These are phyloP conservation scores for Colletotrichum sublineola DNA, from an alignment of 2,329 filamentous ascomycete species.

Conservation along the genomic window DNA sequence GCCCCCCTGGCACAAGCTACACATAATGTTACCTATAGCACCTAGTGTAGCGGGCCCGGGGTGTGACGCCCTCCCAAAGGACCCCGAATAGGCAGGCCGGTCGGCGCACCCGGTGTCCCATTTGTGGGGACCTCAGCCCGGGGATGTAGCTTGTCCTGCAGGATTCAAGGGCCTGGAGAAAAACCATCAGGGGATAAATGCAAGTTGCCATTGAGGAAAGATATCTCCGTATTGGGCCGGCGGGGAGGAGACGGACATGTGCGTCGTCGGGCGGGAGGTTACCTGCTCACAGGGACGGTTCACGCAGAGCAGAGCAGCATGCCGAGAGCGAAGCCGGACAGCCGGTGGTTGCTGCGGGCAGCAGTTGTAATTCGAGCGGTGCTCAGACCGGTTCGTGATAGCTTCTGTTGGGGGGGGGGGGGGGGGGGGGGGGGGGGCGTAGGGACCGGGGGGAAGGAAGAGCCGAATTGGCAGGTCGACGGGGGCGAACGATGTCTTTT, in stretches of 20 bases:
- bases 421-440: constrained; percentile 12
- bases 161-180: constrained; percentile 29
- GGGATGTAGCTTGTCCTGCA: constrained; percentile 35
- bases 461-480: constrained; percentile 10
- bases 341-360: constrained; percentile 32
- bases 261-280: neutral
- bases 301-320: neutral
- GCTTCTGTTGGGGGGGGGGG: constrained; percentile 25
- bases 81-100: constrained; percentile 41
- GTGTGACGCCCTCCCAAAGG: constrained; percentile 29
- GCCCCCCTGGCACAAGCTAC: constrained; percentile 17
- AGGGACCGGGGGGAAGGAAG: constrained; percentile 16
- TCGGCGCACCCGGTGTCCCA: constrained; percentile 36
- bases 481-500: constrained; percentile 9
- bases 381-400: constrained; percentile 33
- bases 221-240: neutral
- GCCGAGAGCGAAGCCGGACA: constrained; percentile 23
- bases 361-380: neutral
- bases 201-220: neutral
- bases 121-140: constrained; percentile 35
- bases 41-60: constrained; percentile 13
- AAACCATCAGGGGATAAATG: constrained; percentile 8
- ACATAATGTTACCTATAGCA: neutral
- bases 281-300: neutral
- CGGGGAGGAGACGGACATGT: neutral